phyloP scores from a whole-genome alignment of 257 asterid species.

The Marsdenia floribunda region DNA sequence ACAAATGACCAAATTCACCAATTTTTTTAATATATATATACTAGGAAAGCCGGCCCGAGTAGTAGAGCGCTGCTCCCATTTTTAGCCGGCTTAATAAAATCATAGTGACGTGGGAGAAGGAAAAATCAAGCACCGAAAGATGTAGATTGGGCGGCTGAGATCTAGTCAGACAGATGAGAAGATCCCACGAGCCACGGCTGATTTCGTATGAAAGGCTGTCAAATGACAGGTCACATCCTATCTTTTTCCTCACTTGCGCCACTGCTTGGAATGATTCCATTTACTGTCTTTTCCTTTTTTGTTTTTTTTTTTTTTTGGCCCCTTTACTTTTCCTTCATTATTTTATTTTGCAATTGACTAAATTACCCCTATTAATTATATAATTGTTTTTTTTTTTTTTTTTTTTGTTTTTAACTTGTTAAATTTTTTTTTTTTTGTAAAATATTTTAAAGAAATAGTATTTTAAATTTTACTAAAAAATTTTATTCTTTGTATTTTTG shows the following conservation, averaged over 20 bases:
- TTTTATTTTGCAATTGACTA: neutral
- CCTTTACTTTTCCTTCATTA: neutral
- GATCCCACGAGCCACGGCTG: slow-evolving; percentile 1
- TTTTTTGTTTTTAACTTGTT: no score
- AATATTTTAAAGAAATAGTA: no score
- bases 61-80: neutral
- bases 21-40: no score
- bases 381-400: no score
- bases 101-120: neutral
- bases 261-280: slow-evolving; percentile 6
- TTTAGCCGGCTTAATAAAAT: neutral
- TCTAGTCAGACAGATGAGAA: neutral
- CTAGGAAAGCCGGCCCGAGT: neutral
- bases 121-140: slow-evolving; percentile 6
- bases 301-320: no score
- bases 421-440: neutral
- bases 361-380: neutral
- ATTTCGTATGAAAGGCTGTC: slow-evolving; percentile 1
- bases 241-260: slow-evolving; percentile 5
- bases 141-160: neutral
- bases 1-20: no score
- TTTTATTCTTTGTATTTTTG: no score
- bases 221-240: slow-evolving; percentile 9
- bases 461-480: no score
- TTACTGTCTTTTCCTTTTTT: neutral